Conservation (phyloP, 2,329 filamentous ascomycete species). For the Xylariomycetidae sp. region DNA sequence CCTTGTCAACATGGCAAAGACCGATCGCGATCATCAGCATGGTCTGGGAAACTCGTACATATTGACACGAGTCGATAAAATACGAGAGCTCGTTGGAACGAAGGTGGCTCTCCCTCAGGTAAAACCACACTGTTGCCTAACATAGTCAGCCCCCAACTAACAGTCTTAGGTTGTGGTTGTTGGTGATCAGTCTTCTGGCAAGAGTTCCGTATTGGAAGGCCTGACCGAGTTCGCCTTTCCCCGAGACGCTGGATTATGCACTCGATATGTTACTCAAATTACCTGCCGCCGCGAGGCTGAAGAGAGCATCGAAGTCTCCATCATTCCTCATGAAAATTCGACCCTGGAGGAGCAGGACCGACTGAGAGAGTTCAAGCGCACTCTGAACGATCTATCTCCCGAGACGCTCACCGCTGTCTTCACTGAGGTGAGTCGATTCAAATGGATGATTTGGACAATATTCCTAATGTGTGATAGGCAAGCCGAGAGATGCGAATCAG, state of each 20-base stretch:
- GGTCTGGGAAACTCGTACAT: conserved; percentile 17
- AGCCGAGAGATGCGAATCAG: conserved; percentile 42
- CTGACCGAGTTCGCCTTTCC: conserved; percentile 46
- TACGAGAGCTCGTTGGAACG: conserved; percentile 36
- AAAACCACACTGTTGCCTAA: conserved; percentile 1
- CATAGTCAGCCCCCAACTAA: conserved; percentile 5
- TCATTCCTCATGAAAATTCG: conserved; percentile 30
- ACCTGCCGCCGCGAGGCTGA: conserved; percentile 33
- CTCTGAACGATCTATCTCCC: conserved; percentile 17
- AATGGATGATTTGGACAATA: conserved; percentile 3
- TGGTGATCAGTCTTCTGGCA: conserved; percentile 80
- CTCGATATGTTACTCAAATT: conserved; percentile 45
- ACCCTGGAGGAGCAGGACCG: conserved; percentile 14
- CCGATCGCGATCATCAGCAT: background rate
- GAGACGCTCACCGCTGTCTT: conserved; percentile 34
- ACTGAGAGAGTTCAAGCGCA: conserved; percentile 25
- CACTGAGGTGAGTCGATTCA: conserved; percentile 26
- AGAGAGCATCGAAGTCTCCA: conserved; percentile 35
- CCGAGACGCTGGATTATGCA: conserved; percentile 39
- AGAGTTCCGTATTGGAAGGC: conserved; percentile 77
- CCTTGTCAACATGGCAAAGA: too few relatives aligned
- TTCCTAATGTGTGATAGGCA: conserved; percentile 30
- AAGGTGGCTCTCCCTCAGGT: conserved; percentile 28
- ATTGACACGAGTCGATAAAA: conserved; percentile 33
- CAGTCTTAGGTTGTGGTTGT: conserved; percentile 70